Base-by-base conservation (phyloP, 352 stramenopile species). In the Halophytophthora polymorphica region DNA sequence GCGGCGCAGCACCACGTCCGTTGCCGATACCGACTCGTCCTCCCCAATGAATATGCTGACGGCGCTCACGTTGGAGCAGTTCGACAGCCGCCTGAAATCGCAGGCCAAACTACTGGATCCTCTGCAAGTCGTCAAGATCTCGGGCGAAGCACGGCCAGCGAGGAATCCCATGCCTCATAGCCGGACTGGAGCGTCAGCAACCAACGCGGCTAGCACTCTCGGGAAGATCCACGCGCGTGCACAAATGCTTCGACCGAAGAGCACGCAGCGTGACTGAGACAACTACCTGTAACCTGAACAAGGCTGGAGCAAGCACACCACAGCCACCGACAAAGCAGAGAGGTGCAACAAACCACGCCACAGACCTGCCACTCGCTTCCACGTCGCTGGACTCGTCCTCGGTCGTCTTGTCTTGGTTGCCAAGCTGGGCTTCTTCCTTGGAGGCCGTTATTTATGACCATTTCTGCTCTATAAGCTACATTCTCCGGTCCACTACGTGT, bases 21-120 rank as follows among this genome's bases (percentile, higher is more conserved):
- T 33, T 10, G 52, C 44, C 1, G 53, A 53, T 14, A 65, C 61
- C 11, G 58, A 63, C 3, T 73, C 62, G 0, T 49, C 67, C 4
- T 49, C 67, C 4, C 47, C 61, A 18, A 68, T 67, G 54, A 68
- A 72, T 29, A 56, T 60, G 40, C 41, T 69, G n/a, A 54, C 57
- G 8, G 61, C 61, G 47, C 61, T 74, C n/a, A 64, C 58, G 10
- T 38, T 73, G 17, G 61, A 71, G n/a, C 14, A 53, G 12, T 22
- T 39, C 14, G 50, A 77, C 12, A 73, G 83, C 13, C 66, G 73
- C 1, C 66, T 54, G 18, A 79, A 75, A 21, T 83, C 70, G 6
- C 77, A 90, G 25, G 34, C 74, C 2, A 87, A 83, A 35, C 8
- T 31, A 8, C 64, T 90, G 3, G 77, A 87, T 38, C 79, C 74